Conservation (phyloP, 106 monocot species). For the Gastrodia elata region DNA sequence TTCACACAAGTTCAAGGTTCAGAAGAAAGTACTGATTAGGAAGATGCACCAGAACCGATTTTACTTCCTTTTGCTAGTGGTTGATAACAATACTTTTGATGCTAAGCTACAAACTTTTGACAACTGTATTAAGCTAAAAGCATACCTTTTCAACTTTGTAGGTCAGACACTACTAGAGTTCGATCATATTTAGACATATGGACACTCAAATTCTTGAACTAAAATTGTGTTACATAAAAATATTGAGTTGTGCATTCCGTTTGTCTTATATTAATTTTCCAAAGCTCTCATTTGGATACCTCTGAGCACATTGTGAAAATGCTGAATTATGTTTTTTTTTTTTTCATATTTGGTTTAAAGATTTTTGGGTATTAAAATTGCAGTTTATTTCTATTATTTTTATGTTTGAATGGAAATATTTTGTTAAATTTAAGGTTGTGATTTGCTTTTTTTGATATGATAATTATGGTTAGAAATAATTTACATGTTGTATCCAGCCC, state of each 20-base stretch:
- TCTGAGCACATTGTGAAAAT: not conserved
- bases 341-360: not conserved
- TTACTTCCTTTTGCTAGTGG: not conserved
- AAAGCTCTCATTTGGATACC: not conserved
- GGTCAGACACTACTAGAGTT: not conserved
- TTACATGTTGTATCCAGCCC: not conserved
- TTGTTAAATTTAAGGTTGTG: too few species aligned
- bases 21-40: not conserved
- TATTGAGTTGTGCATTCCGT: not conserved
- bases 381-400: not conserved
- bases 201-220: not conserved
- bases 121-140: not conserved
- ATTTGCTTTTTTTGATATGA: too few species aligned
- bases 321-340: constrained; percentile 1
- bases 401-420: too few species aligned
- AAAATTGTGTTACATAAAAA: too few species aligned
- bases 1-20: not conserved
- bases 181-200: not conserved
- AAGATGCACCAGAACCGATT: not conserved
- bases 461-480: too few species aligned
- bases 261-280: not conserved
- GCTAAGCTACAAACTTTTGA: not conserved
- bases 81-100: not conserved
- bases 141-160: not conserved
- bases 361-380: not conserved